phyloP scores from a whole-genome alignment of 306 rosid species.

The Parietaria judaica region DNA sequence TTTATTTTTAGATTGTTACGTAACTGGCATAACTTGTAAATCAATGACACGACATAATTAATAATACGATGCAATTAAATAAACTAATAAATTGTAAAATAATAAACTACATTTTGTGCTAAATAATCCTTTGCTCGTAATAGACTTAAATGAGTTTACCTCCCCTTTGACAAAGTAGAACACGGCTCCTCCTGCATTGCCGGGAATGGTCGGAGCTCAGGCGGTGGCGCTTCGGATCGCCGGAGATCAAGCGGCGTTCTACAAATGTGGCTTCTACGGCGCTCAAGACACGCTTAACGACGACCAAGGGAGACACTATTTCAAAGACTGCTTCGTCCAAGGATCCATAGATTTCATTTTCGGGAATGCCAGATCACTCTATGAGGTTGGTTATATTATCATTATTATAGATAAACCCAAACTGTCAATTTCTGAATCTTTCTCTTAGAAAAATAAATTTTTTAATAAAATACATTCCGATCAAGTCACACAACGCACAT shows the following conservation, averaged over 20 bases:
- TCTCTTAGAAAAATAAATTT: too few relatives aligned
- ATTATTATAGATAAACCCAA: not conserved
- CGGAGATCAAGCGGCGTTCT: slow-evolving; percentile 66
- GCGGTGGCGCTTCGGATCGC: slow-evolving; percentile 64
- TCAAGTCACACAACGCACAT: too few relatives aligned
- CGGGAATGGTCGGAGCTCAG: slow-evolving; percentile 61
- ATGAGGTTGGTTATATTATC: slow-evolving; percentile 34
- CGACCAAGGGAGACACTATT: slow-evolving; percentile 71
- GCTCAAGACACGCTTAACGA: slow-evolving; percentile 80
- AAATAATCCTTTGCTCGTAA: too few relatives aligned
- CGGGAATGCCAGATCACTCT: slow-evolving; percentile 69
- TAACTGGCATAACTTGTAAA: too few relatives aligned
- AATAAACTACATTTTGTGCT: too few relatives aligned
- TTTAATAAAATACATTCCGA: too few relatives aligned
- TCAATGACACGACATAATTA: too few relatives aligned
- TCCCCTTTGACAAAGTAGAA: slow-evolving; percentile 28
- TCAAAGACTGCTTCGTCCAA: slow-evolving; percentile 60
- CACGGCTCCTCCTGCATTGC: slow-evolving; percentile 48
- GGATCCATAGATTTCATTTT: slow-evolving; percentile 90
- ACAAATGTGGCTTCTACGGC: slow-evolving; percentile 83
- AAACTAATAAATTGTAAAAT: too few relatives aligned
- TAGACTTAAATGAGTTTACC: too few relatives aligned
- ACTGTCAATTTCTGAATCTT: not conserved
- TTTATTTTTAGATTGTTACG: too few relatives aligned
- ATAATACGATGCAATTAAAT: too few relatives aligned